Conservation (phyloP, 768 basidiomycete genomes). For the Tulasnella sp. region DNA sequence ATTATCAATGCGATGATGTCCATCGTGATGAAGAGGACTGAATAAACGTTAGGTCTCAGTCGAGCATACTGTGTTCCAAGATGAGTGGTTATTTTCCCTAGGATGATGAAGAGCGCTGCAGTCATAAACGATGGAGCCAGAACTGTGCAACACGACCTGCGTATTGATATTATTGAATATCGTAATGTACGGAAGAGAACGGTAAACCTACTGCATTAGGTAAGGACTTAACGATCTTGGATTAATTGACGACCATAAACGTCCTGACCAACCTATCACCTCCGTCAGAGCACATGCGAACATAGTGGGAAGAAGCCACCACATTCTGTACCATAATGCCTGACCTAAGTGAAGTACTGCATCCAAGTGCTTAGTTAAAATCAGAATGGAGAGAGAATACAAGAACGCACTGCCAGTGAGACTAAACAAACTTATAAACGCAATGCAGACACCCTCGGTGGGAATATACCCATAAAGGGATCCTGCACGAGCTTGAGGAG, state of each 20-base stretch:
- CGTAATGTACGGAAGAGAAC: not conserved
- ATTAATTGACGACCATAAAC: slow-evolving; percentile 9
- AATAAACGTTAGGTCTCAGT: slow-evolving; percentile 12
- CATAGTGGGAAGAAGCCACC: slow-evolving; percentile 14
- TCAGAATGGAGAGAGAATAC: not conserved
- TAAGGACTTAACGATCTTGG: slow-evolving; percentile 1
- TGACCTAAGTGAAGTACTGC: slow-evolving; percentile 11
- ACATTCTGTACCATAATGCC: slow-evolving; percentile 1
- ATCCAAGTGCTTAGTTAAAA: not conserved
- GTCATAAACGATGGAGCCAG: slow-evolving; percentile 19
- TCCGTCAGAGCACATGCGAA: slow-evolving; percentile 9
- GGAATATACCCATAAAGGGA: slow-evolving; percentile 7
- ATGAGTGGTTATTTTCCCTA: slow-evolving; percentile 22
- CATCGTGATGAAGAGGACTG: slow-evolving; percentile 16
- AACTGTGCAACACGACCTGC: slow-evolving; percentile 13
- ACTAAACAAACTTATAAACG: slow-evolving; percentile 8
- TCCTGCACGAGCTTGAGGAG: too few species aligned
- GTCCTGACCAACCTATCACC: slow-evolving; percentile 8
- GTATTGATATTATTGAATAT: not conserved
- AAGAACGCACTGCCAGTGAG: slow-evolving; percentile 7
- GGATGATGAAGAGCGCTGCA: slow-evolving; percentile 26
- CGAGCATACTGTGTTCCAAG: slow-evolving; percentile 17
- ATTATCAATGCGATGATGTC: slow-evolving; percentile 31
- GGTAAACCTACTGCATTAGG: slow-evolving; percentile 13
- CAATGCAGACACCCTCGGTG: slow-evolving; percentile 1